phyloP scores from a whole-genome alignment of 176 grass and related monocot species.

The Bonia amplexicaulis region DNA sequence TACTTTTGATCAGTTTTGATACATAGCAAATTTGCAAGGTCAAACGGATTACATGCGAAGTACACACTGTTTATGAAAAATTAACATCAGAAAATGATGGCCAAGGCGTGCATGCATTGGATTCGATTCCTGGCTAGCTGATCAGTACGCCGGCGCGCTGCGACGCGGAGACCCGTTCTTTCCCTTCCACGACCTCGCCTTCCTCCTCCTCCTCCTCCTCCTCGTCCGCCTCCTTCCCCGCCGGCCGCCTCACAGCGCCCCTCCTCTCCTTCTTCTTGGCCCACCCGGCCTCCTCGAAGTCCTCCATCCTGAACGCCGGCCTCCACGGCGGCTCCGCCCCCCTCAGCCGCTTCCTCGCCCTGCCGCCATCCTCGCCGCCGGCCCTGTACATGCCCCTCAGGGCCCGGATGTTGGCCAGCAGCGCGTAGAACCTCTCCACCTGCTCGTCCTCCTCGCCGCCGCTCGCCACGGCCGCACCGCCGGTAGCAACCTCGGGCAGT shows the following conservation, averaged over 20 bases:
- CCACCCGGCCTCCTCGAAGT: constrained; percentile 12
- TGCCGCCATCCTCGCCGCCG: neutral
- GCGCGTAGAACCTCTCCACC: constrained; percentile 47
- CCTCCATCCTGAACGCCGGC: constrained; percentile 39
- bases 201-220: neutral
- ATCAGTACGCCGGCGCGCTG: neutral
- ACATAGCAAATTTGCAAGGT: too few species aligned
- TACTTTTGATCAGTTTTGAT: too few species aligned
- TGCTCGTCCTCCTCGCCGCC: constrained; percentile 26
- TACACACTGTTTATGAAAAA: neutral
- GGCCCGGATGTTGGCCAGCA: constrained; percentile 37
- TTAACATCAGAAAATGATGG: neutral
- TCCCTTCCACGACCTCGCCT: neutral
- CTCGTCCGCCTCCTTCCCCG: neutral
- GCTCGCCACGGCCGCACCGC: neutral
- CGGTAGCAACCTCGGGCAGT: neutral
- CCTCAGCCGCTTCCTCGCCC: constrained; percentile 28
- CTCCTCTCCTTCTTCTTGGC: neutral
- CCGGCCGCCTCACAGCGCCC: neutral
- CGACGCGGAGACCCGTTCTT: neutral
- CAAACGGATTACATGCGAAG: neutral
- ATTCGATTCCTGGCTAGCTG: neutral
- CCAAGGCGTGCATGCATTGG: neutral
- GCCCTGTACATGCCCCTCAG: neutral
- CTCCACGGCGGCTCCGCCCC: constrained; percentile 22